Evolutionary conservation across 2,329 filamentous ascomycete genomes (phyloP).

Genomic region (Stromatinia cepivora): DNA sequence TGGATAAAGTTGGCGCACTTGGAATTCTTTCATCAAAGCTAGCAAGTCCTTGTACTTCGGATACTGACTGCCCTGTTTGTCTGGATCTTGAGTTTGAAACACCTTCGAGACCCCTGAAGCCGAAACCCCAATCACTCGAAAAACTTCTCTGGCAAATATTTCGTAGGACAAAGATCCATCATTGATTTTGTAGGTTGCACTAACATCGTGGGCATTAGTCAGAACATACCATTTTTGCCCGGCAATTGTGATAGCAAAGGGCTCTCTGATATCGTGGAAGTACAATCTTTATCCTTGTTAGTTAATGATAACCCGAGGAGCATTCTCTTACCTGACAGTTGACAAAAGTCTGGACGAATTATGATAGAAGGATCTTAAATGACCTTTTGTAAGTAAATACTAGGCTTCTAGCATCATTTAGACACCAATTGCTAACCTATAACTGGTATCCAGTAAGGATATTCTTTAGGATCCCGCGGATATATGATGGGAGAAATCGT

Average conservation of each 20-base stretch:
- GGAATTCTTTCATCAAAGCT: background rate
- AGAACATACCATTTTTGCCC: constrained; percentile 5
- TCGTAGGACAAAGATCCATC: background rate
- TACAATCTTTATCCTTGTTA: background rate
- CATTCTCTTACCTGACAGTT: background rate
- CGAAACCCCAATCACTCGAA: background rate
- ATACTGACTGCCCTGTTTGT: background rate
- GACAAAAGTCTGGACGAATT: background rate
- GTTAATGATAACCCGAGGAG: background rate
- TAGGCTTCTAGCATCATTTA: background rate
- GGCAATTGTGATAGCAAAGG: background rate
- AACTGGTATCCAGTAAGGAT: constrained; percentile 12
- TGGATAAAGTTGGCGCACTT: background rate
- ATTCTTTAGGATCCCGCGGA: constrained; percentile 3
- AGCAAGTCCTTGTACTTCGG: background rate
- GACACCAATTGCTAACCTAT: background rate
- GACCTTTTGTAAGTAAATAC: background rate
- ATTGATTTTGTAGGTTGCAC: constrained; percentile 3
- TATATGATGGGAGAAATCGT: background rate
- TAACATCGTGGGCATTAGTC: background rate
- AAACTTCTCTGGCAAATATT: background rate
- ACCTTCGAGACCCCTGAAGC: background rate
- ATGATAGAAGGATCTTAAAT: background rate
- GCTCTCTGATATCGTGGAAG: background rate
- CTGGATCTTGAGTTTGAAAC: background rate